A percentile compares a stretch with the other conserved stretches of the same genome.
Evolutionary conservation across 805 yeast species (phyloP).

Genomic region (Lipomyces orientalis): DNA sequence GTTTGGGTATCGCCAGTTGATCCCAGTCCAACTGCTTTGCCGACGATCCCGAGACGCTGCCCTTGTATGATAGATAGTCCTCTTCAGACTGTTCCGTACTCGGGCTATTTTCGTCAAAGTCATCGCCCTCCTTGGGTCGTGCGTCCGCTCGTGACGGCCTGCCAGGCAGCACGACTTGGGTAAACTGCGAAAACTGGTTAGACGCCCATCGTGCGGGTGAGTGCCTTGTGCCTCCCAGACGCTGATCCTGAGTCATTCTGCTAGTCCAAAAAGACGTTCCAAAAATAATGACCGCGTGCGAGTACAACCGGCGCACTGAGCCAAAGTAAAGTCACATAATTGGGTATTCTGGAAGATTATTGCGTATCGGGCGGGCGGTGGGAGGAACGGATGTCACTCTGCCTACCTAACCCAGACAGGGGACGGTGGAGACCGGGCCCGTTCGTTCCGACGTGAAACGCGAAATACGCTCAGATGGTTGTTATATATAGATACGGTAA

Average conservation of each 20-base stretch:
- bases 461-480: no score
- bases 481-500: no score
- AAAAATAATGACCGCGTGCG: not conserved
- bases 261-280: not conserved
- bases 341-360: not conserved
- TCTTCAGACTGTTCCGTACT: not conserved
- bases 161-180: not conserved
- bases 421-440: no score
- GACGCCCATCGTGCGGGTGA: not conserved
- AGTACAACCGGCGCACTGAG: not conserved
- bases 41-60: not conserved
- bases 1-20: not conserved
- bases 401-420: no score
- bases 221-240: not conserved
- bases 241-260: not conserved
- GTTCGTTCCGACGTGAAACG: no score
- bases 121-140: not conserved
- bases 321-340: not conserved
- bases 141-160: not conserved
- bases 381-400: not conserved
- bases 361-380: not conserved
- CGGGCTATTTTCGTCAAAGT: not conserved
- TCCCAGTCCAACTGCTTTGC: not conserved
- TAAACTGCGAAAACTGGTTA: not conserved
- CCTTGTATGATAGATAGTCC: not conserved